Evolutionary conservation across 108 stramenopile species (phyloP), one percentile per base, ranked within the genome.

Genomic region (Pseudonitzschia pungens): DNA sequence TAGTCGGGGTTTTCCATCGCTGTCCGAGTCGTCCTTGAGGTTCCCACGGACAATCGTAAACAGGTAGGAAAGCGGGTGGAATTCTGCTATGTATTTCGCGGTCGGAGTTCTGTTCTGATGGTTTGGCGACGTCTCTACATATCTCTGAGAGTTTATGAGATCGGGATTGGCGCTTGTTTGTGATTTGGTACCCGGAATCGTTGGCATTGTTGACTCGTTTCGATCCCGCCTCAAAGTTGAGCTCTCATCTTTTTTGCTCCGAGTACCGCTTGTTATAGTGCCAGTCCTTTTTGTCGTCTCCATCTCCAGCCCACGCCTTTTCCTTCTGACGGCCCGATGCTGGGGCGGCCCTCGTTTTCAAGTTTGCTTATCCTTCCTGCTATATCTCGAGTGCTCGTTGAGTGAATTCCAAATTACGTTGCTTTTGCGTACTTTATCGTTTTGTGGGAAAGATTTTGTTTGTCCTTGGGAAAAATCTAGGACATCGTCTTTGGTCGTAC

Each of bases 31-130:
- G 60, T 62, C 32, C 0, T 0, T 10, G 54, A 55, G 54, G 22
- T 55, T 55, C 26, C 54, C 54, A 3, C 24, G 9, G 26, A 55
- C 10, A 2, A 62, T 33, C 0, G 60, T 40, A 40, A 20, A 62
- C 16, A 62, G 29, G 40, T 62, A 62, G 7, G 60, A 33, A 16
- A 62, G 36, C 8, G 60, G 60, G 40, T 62, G 60, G 36, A 62
- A 62, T 40, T 62, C 60, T 16, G 20, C 1, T 16, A 62, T 33
- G 36, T 41, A 62, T 40, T 28, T 55, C 22, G 54, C 21, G 9
- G 54, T 55, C 26, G 54, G 45, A 18, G 45, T 48, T 48, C 36
- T 36, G 36, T 36, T 36, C 36, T 36, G 36, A 6, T 36, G 6
- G 2, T 36, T 36, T 6, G 36, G 36, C 2, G 36, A 36, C 2